Conservation (phyloP, 345 rosid genomes). For the Gossypium bickii region DNA sequence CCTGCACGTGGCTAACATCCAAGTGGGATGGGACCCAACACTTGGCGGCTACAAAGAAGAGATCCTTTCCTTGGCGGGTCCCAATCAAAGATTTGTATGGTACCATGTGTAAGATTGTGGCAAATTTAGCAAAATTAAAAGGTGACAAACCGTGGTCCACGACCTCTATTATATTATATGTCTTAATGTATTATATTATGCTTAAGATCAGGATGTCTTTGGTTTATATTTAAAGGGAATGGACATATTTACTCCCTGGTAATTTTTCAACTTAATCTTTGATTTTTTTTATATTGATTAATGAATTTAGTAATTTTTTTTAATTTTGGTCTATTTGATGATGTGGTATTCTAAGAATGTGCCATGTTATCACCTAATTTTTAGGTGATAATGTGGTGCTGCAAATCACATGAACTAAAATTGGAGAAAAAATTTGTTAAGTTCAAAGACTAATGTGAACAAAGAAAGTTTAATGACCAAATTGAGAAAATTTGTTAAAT, state of each 20-base stretch:
- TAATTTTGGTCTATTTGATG: too few species aligned
- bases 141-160: background rate
- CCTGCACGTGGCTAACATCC: conserved; percentile 22
- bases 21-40: conserved; percentile 21
- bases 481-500: too few species aligned
- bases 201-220: background rate
- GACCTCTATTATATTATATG: background rate
- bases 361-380: too few species aligned
- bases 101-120: conserved; percentile 13
- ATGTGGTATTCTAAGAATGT: rapidly evolving
- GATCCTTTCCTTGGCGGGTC: background rate
- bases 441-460: too few species aligned
- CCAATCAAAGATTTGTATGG: background rate
- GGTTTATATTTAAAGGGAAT: background rate
- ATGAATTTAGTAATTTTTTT: too few species aligned
- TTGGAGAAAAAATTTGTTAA: too few species aligned
- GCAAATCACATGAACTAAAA: too few species aligned
- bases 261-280: background rate
- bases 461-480: too few species aligned
- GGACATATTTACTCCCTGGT: too few species aligned
- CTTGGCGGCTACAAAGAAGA: conserved; percentile 9
- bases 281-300: background rate
- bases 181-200: background rate
- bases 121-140: background rate
- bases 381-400: too few species aligned